Evolutionary conservation across 1,139 yeast species (phyloP).

Genomic region (Saccharomyces hybrid): DNA sequence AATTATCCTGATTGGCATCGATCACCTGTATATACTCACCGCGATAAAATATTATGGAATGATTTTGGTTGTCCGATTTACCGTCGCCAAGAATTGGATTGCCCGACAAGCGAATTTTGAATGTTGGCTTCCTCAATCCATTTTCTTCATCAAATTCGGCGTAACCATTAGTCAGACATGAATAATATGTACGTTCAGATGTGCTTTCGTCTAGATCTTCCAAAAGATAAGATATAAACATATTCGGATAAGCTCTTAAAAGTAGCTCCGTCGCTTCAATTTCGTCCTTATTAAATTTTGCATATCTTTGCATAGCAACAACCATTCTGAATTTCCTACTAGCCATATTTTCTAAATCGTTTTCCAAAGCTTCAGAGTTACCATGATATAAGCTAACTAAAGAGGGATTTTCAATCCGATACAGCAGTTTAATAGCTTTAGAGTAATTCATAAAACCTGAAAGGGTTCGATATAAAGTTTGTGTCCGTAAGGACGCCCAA

Average conservation of each 20-base stretch:
- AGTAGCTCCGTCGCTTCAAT: conserved; percentile 48
- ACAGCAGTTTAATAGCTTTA: conserved; percentile 58
- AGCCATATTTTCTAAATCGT: conserved; percentile 44
- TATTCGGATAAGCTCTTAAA: conserved; percentile 53
- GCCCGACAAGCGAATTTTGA: conserved; percentile 61
- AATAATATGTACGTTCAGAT: conserved; percentile 41
- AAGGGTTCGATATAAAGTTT: conserved; percentile 69
- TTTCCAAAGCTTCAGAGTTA: conserved; percentile 34
- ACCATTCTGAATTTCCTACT: conserved; percentile 58
- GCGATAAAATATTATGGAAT: conserved; percentile 65
- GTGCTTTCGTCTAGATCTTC: conserved; percentile 34
- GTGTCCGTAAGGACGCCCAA: conserved; percentile 77
- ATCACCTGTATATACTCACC: conserved; percentile 85
- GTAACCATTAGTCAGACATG: conserved; percentile 54
- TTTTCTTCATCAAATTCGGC: conserved; percentile 34
- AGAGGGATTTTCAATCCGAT: conserved; percentile 54
- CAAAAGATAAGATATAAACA: conserved; percentile 54
- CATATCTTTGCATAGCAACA: conserved; percentile 64
- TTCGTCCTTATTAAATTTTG: conserved; percentile 47
- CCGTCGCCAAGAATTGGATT: conserved; percentile 89
- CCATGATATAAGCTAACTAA: conserved; percentile 36
- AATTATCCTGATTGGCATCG: conserved; percentile 86
- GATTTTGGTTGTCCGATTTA: conserved; percentile 80
- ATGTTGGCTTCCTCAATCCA: conserved; percentile 43
- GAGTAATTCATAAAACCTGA: conserved; percentile 70